Base-by-base conservation (phyloP, 768 basidiomycete species). In the Melanogaster broomeanus region DNA sequence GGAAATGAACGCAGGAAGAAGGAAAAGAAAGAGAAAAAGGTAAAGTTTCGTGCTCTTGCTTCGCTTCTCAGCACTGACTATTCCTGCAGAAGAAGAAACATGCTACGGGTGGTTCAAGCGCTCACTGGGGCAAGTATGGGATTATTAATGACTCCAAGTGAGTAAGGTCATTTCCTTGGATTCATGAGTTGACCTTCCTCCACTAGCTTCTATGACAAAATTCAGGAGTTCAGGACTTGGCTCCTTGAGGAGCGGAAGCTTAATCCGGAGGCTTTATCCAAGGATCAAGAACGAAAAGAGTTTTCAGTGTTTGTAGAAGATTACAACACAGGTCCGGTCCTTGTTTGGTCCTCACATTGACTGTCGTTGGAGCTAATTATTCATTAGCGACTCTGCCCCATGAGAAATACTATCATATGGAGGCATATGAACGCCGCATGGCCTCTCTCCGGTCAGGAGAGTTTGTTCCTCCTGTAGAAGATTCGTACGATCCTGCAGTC, bases 391-490 rank as follows among this genome's bases (percentile, higher is more conserved):
- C 94, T 3, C 77, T 97, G 3, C 91, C 94, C 10, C 89, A 96
- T 61, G 93, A 95, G 67, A 97, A 97, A 67, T 97, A 94, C 69
- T 96, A 96, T 68, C 82, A 94, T 63, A 92, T 95, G 81, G 84
- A 83, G 48, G 79, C 82, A 6, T 93, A 93, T 65, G 91, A 94
- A 53, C 76, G 76, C 19, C 85, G 91, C 42, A 96, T 96, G 94
- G 69, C 81, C 33, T 84, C 90, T 19, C 72, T 96, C 43, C 84
- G 93, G 40, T 77, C 84, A n/a, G 94, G 94, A 34, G 92, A 90
- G 58, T 87, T 82, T 45, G 70, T 93, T 9, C 88, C 90, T 0
- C 85, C 87, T 7, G 58, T 80, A 4, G 81, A 86, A 49, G 85
- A 87, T 61, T 62, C 71, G 12, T 97, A 97, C 67, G 90, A 97